Evolutionary conservation across 306 rosid genomes (phyloP), one percentile per base, ranked within the genome.

Genomic region (Quercus engelmannii): DNA sequence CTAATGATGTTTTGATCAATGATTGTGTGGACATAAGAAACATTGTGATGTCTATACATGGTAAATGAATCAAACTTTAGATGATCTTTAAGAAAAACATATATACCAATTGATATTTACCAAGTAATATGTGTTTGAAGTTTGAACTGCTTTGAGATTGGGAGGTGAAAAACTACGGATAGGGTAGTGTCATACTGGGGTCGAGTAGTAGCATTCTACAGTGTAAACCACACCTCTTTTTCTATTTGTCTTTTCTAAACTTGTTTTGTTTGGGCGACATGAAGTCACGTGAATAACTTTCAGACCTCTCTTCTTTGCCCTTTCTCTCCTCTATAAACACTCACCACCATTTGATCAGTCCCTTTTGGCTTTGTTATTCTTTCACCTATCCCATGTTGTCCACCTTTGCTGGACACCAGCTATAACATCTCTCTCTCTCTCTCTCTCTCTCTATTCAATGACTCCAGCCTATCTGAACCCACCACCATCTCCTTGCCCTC

Each of bases 261-360:
- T 28, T 74, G 57, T 79, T 83, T 80, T 86, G 81, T 87, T 75
- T 75, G 77, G 62, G 55, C 43, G 74, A 76, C 79, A 84, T 76
- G 59, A 74, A 72, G 64, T 79, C 93, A 87, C 93, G 97, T 92
- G 94, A 89, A 86, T 80, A 43, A n/a, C 73, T 77, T 79, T 28
- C 74, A 78, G 81, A 83, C 80, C 74, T 64, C 69, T 74, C 77
- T 63, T 79, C 73, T 81, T 58, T 57, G 59, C 81, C 79, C 74
- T 33, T 76, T 76, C 77, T 73, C 71, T 78, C 52, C 19, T 26
- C 5, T 82, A 71, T 84, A 81, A 74, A 69, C 81, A 59, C 83
- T 70, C 49, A 80, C 85, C 82, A 68, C 83, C 68, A 26, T 65
- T 25, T 79, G 7, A 26, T 77, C 82, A 19, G 35, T 71, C 74